These are phyloP conservation scores for Venturiaceae sp. DNA, from an alignment of 2,329 filamentous ascomycete species.

Conservation along the genomic window DNA sequence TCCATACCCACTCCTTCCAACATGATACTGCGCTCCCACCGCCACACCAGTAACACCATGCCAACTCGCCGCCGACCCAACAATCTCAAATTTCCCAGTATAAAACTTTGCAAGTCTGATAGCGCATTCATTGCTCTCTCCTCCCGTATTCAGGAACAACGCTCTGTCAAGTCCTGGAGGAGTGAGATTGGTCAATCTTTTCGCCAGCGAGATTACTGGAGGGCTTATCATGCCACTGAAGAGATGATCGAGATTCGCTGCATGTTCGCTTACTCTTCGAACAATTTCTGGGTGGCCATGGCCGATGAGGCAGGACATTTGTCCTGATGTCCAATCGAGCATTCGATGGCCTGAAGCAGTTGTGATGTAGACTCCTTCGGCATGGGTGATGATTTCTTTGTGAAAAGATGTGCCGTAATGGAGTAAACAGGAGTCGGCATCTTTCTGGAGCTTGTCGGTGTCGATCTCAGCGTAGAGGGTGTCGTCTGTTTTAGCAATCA, in stretches of 20 bases:
- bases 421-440: background rate
- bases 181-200: constrained; percentile 16
- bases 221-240: constrained; percentile 26
- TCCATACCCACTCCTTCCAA: constrained; percentile 38
- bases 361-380: constrained; percentile 19
- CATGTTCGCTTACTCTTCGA: constrained; percentile 18
- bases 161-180: constrained; percentile 22
- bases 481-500: background rate
- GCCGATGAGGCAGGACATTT: constrained; percentile 21
- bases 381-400: constrained; percentile 20
- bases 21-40: constrained; percentile 43
- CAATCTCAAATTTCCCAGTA: constrained; percentile 56
- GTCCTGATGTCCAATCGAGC: constrained; percentile 21
- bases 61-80: constrained; percentile 49
- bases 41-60: constrained; percentile 51
- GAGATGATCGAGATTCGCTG: constrained; percentile 20
- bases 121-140: constrained; percentile 43
- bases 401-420: constrained; percentile 14
- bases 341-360: constrained; percentile 20
- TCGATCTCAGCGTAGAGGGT: background rate
- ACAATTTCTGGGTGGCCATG: constrained; percentile 24
- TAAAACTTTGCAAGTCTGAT: constrained; percentile 55
- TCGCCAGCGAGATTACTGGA: constrained; percentile 22
- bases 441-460: background rate
- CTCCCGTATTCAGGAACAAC: constrained; percentile 24